Conservation (phyloP, 2,329 filamentous ascomycete genomes). For the Trematosphaeria pertusa region DNA sequence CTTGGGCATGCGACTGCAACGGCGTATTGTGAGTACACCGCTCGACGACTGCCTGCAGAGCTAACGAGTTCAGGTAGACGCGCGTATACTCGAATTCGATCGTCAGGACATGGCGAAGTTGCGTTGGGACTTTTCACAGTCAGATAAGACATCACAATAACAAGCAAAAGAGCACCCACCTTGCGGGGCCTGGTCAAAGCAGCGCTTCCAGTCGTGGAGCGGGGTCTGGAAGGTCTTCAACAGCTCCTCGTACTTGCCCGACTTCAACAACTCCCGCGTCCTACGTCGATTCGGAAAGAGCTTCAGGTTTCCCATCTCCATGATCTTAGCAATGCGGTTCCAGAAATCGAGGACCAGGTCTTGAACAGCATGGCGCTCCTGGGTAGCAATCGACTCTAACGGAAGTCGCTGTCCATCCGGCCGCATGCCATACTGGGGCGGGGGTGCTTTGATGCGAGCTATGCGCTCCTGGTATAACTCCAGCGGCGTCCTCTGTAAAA, state of each 20-base stretch:
- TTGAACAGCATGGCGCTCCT: slow-evolving; percentile 50
- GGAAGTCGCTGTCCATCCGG: slow-evolving; percentile 46
- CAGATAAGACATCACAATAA: slow-evolving; percentile 22
- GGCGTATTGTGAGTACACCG: slow-evolving; percentile 79
- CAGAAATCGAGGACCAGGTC: slow-evolving; percentile 79
- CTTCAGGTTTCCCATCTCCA: slow-evolving; percentile 88
- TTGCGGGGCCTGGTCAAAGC: slow-evolving; percentile 76
- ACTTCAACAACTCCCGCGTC: slow-evolving; percentile 88
- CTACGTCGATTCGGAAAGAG: slow-evolving; percentile 87
- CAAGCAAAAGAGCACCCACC: slow-evolving; percentile 36
- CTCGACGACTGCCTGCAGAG: slow-evolving; percentile 93
- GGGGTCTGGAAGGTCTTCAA: slow-evolving; percentile 83
- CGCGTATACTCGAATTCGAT: slow-evolving; percentile 97
- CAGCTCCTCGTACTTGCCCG: slow-evolving; percentile 79
- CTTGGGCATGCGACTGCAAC: slow-evolving; percentile 43
- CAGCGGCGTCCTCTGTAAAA: slow-evolving; percentile 36
- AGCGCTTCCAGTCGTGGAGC: slow-evolving; percentile 77
- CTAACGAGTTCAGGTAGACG: slow-evolving; percentile 93
- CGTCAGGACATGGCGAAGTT: slow-evolving; percentile 76
- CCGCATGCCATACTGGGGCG: slow-evolving; percentile 43
- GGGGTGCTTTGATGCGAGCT: slow-evolving; percentile 41
- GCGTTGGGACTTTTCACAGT: slow-evolving; percentile 56
- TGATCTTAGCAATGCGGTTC: slow-evolving; percentile 90
- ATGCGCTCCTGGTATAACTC: slow-evolving; percentile 47
- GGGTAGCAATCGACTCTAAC: slow-evolving; percentile 44